Evolutionary conservation across 805 yeast genomes (phyloP).

Genomic region (Alloascoidea hylecoeti): DNA sequence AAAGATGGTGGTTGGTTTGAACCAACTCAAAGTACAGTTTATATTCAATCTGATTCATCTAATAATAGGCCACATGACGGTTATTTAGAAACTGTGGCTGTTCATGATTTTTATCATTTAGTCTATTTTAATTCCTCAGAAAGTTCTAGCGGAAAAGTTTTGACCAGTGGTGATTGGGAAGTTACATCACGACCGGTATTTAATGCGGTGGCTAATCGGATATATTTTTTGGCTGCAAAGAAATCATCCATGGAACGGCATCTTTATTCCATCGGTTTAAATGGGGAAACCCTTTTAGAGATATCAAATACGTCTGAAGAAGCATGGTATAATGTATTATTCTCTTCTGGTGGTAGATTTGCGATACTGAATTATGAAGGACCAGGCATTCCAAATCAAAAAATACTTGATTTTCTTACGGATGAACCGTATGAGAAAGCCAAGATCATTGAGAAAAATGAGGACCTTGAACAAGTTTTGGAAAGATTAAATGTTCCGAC

Average conservation of each 20-base stretch:
- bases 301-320: conserved; percentile 37
- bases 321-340: conserved; percentile 60
- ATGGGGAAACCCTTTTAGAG: conserved; percentile 24
- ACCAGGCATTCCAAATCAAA: conserved; percentile 71
- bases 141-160: conserved; percentile 29
- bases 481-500: conserved; percentile 40
- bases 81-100: conserved; percentile 56
- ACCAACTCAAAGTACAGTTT: conserved; percentile 47
- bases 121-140: conserved; percentile 73
- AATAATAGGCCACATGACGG: conserved; percentile 39
- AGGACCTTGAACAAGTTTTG: conserved; percentile 11
- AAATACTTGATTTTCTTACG: conserved; percentile 40
- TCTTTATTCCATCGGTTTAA: conserved; percentile 52
- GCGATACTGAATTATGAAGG: conserved; percentile 62
- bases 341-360: conserved; percentile 69
- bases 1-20: conserved; percentile 63
- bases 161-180: conserved; percentile 83
- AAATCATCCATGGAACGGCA: conserved; percentile 78
- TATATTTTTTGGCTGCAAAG: conserved; percentile 61
- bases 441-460: conserved; percentile 14
- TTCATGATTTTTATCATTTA: conserved; percentile 50
- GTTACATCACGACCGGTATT: conserved; percentile 55
- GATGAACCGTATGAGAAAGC: conserved; percentile 17
- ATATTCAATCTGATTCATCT: conserved; percentile 34
- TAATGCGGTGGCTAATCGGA: conserved; percentile 31